These are phyloP conservation scores for Pyricularia grisea DNA, from an alignment of 2,329 filamentous ascomycete species.

Conservation along the genomic window DNA sequence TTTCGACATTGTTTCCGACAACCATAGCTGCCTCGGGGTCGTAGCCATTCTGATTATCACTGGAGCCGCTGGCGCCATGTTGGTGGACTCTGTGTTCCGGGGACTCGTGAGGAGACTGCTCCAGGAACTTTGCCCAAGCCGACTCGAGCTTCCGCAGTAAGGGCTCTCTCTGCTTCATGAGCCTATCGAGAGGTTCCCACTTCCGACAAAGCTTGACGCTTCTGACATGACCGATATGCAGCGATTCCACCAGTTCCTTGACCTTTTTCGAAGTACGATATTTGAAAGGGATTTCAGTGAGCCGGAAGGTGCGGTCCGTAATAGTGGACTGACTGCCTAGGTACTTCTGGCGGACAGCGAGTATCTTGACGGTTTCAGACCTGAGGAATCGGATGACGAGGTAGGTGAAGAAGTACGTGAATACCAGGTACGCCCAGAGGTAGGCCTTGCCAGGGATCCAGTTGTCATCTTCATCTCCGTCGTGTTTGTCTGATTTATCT, in stretches of 20 bases:
- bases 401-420: slow-evolving; percentile 84
- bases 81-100: background rate
- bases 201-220: slow-evolving; percentile 78
- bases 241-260: slow-evolving; percentile 74
- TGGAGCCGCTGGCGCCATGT: background rate
- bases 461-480: slow-evolving; percentile 16
- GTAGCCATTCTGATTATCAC: slow-evolving; percentile 10
- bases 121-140: slow-evolving; percentile 48
- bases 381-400: slow-evolving; percentile 78
- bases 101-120: background rate
- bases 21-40: slow-evolving; percentile 23
- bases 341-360: slow-evolving; percentile 80
- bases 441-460: slow-evolving; percentile 39
- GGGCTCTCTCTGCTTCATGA: slow-evolving; percentile 58
- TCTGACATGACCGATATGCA: slow-evolving; percentile 85
- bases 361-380: slow-evolving; percentile 74
- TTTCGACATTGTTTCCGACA: slow-evolving; percentile 33
- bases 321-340: slow-evolving; percentile 90
- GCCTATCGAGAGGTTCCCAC: slow-evolving; percentile 71
- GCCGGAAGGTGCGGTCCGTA: slow-evolving; percentile 84
- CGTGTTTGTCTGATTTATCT: background rate
- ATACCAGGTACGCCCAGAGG: slow-evolving; percentile 89
- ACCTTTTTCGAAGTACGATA: slow-evolving; percentile 75
- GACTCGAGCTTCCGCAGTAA: slow-evolving; percentile 69
- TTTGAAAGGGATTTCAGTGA: slow-evolving; percentile 78